A percentile compares a stretch with the other conserved stretches of the same genome.
phyloP scores from a whole-genome alignment of 352 stramenopile genomes.

The Phytophthora uliginosa region DNA sequence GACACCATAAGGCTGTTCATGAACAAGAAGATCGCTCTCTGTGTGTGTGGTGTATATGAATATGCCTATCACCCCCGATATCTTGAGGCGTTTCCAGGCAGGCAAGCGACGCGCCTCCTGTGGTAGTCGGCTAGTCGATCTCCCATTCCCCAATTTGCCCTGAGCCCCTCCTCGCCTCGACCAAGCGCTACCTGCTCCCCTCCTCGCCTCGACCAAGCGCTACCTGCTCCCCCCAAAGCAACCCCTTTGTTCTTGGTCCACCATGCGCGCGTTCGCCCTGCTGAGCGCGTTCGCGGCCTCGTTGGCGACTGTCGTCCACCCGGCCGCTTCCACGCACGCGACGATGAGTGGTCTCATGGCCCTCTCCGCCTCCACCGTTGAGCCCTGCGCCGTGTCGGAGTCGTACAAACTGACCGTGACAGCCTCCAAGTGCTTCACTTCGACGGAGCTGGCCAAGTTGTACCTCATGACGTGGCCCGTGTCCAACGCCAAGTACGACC shows the following conservation, averaged over 20 bases:
- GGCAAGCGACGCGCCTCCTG: background rate
- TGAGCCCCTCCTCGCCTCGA: background rate
- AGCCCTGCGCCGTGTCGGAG: constrained; percentile 1
- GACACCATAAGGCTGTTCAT: background rate
- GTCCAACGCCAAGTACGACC: constrained; percentile 13
- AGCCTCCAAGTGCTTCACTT: constrained; percentile 6
- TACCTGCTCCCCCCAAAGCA: background rate
- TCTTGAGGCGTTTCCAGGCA: background rate
- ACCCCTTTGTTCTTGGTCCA: background rate
- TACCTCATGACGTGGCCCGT: constrained; percentile 6
- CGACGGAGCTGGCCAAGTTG: background rate
- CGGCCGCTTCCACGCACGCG: background rate
- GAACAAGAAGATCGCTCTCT: background rate
- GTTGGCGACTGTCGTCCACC: background rate
- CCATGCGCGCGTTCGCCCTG: constrained; percentile 4
- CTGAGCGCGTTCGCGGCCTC: background rate
- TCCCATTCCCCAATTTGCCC: background rate
- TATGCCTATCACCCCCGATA: background rate
- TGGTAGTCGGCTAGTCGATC: background rate
- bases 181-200: background rate
- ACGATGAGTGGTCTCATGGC: background rate
- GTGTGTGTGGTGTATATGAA: background rate
- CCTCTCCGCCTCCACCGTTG: background rate
- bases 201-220: background rate
- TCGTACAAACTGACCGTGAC: constrained; percentile 4